A percentile compares a stretch with the other conserved stretches of the same genome.
phyloP scores from a whole-genome alignment of 179 eudicot species.

The Sideroxylon spinosum region DNA sequence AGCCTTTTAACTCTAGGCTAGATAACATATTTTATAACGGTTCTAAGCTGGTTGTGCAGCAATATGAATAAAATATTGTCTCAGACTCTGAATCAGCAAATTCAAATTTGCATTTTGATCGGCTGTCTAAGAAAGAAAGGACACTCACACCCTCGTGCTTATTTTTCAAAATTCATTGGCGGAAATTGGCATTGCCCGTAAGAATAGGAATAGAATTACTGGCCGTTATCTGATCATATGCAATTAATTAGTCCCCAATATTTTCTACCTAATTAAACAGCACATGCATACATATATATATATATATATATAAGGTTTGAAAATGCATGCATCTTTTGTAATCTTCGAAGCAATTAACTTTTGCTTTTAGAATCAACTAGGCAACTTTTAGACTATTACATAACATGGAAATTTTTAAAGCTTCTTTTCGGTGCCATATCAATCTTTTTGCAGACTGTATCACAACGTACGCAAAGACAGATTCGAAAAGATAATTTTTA shows the following conservation, averaged over 20 bases:
- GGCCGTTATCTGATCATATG: no score
- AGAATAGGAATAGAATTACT: no score
- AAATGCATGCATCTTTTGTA: slow-evolving; percentile 8
- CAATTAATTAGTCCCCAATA: no score
- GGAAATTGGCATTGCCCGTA: neutral
- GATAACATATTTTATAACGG: no score
- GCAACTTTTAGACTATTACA: neutral
- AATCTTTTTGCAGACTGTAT: neutral
- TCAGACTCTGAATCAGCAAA: neutral
- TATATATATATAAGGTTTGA: neutral
- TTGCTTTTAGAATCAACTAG: neutral
- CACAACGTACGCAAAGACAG: neutral
- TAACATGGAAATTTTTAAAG: neutral
- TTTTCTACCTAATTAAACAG: neutral
- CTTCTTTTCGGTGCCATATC: neutral
- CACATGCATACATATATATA: no score
- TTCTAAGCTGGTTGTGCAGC: no score
- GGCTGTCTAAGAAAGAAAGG: slow-evolving; percentile 3
- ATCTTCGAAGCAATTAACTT: neutral
- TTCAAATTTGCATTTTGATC: neutral
- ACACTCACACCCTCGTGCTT: neutral
- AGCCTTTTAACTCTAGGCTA: no score
- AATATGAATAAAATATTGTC: no score
- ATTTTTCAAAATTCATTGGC: neutral
- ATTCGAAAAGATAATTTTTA: neutral